Percentiles rank a stretch among this genome's conserved stretches.
Evolutionary conservation across 2,329 filamentous ascomycete species (phyloP).

Genomic region (Ceratocystis cubensis): DNA sequence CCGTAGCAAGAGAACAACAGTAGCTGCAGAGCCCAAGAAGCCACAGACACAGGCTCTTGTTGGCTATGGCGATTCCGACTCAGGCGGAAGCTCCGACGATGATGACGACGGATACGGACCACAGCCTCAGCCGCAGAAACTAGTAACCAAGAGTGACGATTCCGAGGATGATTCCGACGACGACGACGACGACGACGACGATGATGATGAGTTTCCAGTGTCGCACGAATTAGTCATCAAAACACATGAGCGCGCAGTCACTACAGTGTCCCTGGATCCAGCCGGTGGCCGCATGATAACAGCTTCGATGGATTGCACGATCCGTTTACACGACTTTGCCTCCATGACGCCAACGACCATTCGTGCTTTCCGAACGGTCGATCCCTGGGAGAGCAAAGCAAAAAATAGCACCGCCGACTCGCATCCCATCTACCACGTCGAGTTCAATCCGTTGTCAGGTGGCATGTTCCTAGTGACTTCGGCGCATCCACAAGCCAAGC

Average conservation of each 20-base stretch:
- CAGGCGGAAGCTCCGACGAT: slow-evolving; percentile 29
- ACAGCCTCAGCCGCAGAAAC: slow-evolving; percentile 35
- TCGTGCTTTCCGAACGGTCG: slow-evolving; percentile 82
- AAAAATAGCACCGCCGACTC: slow-evolving; percentile 61
- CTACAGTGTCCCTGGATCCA: slow-evolving; percentile 70
- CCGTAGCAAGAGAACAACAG: slow-evolving; percentile 48
- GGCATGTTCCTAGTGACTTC: slow-evolving; percentile 74
- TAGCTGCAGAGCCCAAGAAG: slow-evolving; percentile 21
- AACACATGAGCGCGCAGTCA: slow-evolving; percentile 80
- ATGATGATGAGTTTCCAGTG: slow-evolving; percentile 79
- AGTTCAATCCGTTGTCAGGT: slow-evolving; percentile 75
- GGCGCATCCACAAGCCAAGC: slow-evolving; percentile 78
- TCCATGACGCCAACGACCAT: slow-evolving; percentile 92
- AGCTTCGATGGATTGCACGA: slow-evolving; percentile 78
- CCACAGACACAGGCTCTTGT: slow-evolving; percentile 22
- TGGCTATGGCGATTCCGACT: slow-evolving; percentile 10
- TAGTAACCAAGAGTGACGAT: slow-evolving; percentile 28
- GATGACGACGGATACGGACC: slow-evolving; percentile 28
- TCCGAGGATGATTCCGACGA: slow-evolving; percentile 40
- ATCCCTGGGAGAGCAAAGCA: slow-evolving; percentile 65
- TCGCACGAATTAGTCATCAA: slow-evolving; percentile 89
- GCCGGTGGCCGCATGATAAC: slow-evolving; percentile 75
- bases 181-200: slow-evolving; percentile 50
- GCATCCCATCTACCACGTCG: slow-evolving; percentile 73
- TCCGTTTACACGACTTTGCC: slow-evolving; percentile 91